phyloP scores from a whole-genome alignment of 2,329 filamentous ascomycete genomes.

The Rutstroemia sp. region DNA sequence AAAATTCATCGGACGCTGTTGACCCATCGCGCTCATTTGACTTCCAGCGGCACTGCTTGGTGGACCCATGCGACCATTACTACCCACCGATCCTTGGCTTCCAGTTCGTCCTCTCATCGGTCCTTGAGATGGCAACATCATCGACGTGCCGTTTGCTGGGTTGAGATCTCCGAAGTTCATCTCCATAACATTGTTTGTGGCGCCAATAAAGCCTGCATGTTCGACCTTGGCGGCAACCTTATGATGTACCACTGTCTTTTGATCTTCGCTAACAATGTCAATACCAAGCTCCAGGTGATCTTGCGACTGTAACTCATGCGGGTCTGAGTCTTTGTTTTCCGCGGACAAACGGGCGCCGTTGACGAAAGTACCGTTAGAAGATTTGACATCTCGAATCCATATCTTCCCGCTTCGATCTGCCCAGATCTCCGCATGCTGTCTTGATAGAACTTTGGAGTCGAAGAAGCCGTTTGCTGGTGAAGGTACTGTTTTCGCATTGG shows the following conservation, averaged over 20 bases:
- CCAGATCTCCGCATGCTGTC: constrained; percentile 95
- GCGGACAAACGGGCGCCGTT: constrained; percentile 84
- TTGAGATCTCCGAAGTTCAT: constrained; percentile 91
- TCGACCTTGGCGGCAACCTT: constrained; percentile 97
- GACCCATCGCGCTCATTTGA: constrained; percentile 51
- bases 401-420: constrained; percentile 80
- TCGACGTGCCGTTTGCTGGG: constrained; percentile 58
- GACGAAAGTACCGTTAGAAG: constrained; percentile 97
- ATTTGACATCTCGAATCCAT: constrained; percentile 95
- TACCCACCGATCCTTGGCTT: constrained; percentile 56
- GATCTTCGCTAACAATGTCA: constrained; percentile 97
- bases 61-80: constrained; percentile 49
- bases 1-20: constrained; percentile 71
- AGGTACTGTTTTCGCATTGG: constrained; percentile 91
- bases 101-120: constrained; percentile 64
- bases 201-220: constrained; percentile 77
- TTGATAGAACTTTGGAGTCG: constrained; percentile 93
- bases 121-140: constrained; percentile 63
- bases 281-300: constrained; percentile 94
- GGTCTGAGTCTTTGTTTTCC: constrained; percentile 94
- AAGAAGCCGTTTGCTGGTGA: constrained; percentile 92
- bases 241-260: constrained; percentile 97
- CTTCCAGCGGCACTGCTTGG: constrained; percentile 47
- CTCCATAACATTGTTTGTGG: constrained; percentile 70
- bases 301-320: constrained; percentile 83